Base-by-base conservation (phyloP, 148 eudicot species). In the Camellia sinensis region DNA sequence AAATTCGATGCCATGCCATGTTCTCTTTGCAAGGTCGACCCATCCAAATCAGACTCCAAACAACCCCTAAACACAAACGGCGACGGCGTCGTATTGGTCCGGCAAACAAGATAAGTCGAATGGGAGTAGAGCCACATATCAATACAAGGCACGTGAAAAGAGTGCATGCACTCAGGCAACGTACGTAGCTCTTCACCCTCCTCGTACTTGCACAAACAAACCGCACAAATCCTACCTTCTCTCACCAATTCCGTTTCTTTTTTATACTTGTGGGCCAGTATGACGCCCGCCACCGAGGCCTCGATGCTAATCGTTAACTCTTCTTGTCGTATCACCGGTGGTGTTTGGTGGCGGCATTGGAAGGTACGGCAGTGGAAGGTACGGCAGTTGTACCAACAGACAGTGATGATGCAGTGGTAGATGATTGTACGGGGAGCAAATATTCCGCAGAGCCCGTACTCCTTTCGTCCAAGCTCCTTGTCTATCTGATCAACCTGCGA, bases 61-160 rank as follows among this genome's bases (percentile, higher is more conserved):
- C n/a, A n/a, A n/a, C n/a, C n/a, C n/a, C n/a, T n/a, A n/a, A n/a
- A n/a, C n/a, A n/a, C n/a, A n/a, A n/a, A n/a, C n/a, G 78, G 43
- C 0, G 54, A 59, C 6, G 82, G 74, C 53, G 48, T 18, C 0
- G 53, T 54, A 15, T 5, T 22, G 15, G 77, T 21, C 0, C 80
- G 85, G 45, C 85, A 80, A 13, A 75, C 59, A 2, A 82, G 85
- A 12, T 80, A 75, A 70, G 79, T 70, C 0, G 79, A 71, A 54
- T 83, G 85, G 11, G 85, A 83, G 41, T 67, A 65, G 15, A 83
- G 79, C 85, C 85, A 83, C 85, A 76, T 83, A 71, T 80, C 85
- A 13, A 83, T 83, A 12, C 85, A 83, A 7, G 69, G 50, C 41
- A 76, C 82, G 14, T 83, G 85, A 68, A 60, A 83, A 9, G 82